Base-by-base conservation (phyloP, 2,329 filamentous ascomycete species). In the Xylaria sp. region DNA sequence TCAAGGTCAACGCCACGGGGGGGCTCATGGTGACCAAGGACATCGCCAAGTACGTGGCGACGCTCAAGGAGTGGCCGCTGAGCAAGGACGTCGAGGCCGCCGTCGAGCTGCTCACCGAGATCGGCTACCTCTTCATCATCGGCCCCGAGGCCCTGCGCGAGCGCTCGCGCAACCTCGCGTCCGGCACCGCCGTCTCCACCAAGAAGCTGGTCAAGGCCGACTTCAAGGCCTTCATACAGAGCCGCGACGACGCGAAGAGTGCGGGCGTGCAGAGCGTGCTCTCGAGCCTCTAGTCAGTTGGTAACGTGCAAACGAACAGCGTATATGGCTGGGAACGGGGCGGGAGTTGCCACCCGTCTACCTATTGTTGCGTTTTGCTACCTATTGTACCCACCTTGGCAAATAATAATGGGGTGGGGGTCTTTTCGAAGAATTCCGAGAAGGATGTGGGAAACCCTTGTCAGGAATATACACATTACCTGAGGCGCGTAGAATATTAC, bases 11-110 rank as follows among this genome's bases (percentile, higher is more conserved):
- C 63, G 91, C 92, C 39, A 92, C 93, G 0, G 94, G 94, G 57
- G 94, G 92, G 2, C 83, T 99, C 43, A 94, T 97, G 84, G 91
- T 97, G 21, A 93, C 89, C 34, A 96, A 97, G 75, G 94, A 99
- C 70, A 92, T 97, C 71, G 91, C 91, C 34, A 92, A 91, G 69
- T 99, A 99, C 72, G 89, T 90, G 7, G 88, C 92, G 56, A 85
- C 96, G 9, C 80, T 99, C 61, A 86, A 90, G 58, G 86, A 86
- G 29, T 97, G 92, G 91, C 84, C 89, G 22, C 78, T 92, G 39
- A 80, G 83, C 48, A 87, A 86, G 64, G 85, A 89, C 39, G 84
- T 86, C 44, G 82, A 84, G 63, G 80, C 81, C 20, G 83, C 85
- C 49, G 84, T 97, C 61, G 93, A 99, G 75, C 84, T 96, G 42